Evolutionary conservation across 345 rosid genomes (phyloP), one percentile per base, ranked within the genome.

Genomic region (Populus deltoides): DNA sequence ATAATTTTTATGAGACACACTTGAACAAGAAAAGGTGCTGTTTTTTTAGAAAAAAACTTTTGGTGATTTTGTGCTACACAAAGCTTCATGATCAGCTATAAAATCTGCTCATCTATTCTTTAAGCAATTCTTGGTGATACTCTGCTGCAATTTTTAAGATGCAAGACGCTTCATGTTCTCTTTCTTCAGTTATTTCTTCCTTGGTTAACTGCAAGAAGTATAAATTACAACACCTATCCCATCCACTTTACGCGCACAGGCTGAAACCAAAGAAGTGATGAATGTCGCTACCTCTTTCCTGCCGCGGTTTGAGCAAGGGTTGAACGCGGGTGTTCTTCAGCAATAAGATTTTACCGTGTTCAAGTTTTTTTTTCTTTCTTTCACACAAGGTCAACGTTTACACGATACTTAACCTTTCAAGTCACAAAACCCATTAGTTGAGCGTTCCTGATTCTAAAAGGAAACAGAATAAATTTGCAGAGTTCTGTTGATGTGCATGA

Each of bases 181-280:
- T 24, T 36, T 17, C 22, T 20, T 68, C 15, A 35, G 87, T 81
- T 17, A 71, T 89, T 36, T 27, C 27, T 27, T 27, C 27, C 27
- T 27, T 27, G 27, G 27, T 27, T 1, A 27, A 27, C 27, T 27
- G 27, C 27, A 27, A 27, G 27, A 27, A 27, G 0, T 27, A 27
- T 27, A 81, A 78, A 75, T 92, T 57, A 79, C 77, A n/a, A 97
- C 97, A 2, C 90, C 92, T 1, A 85, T 90, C 55, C 92, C 92
- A 57, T 43, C 89, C 10, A 51, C 78, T 67, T 92, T 94, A 57
- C 87, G 70, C 80, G 89, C 86, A 36, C 75, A 74, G 16, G 83
- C 77, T 39, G 88, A 92, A 74, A 51, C 86, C 45, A 38, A 43
- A 47, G 11, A 33, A n/a, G 13, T 12, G 41, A 66, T 25, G 11